These are phyloP conservation scores for Paecilomyces formosus DNA, from an alignment of 2,329 filamentous ascomycete species.

Conservation along the genomic window DNA sequence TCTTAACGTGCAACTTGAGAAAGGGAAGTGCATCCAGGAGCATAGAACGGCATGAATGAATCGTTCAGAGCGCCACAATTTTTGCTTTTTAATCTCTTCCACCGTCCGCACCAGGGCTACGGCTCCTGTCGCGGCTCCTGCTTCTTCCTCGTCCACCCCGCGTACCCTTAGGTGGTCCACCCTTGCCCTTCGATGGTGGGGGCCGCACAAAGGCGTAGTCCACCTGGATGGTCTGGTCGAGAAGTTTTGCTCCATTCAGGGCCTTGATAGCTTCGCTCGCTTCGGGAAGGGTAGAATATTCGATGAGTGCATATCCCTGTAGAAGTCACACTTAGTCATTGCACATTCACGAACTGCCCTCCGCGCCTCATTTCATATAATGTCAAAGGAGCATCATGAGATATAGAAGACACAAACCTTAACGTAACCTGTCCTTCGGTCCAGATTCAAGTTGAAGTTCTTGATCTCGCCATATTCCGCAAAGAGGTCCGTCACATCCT, in stretches of 20 bases:
- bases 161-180: slow-evolving; percentile 33
- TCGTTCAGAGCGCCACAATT: neutral
- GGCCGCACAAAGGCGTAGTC: slow-evolving; percentile 61
- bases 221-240: slow-evolving; percentile 58
- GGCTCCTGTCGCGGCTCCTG: slow-evolving; percentile 39
- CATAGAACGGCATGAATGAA: neutral
- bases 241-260: slow-evolving; percentile 53
- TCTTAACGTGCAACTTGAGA: neutral
- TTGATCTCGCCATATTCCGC: slow-evolving; percentile 61
- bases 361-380: neutral
- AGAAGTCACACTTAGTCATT: neutral
- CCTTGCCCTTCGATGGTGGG: slow-evolving; percentile 41
- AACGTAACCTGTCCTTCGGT: slow-evolving; percentile 59
- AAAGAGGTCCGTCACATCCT: slow-evolving; percentile 59
- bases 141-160: slow-evolving; percentile 33
- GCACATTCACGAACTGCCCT: neutral
- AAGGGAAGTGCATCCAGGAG: neutral
- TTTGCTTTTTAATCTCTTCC: slow-evolving; percentile 22
- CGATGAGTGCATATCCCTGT: slow-evolving; percentile 60
- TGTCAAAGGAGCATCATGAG: neutral
- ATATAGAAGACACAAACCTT: slow-evolving; percentile 44
- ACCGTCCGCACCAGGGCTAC: slow-evolving; percentile 35
- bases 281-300: slow-evolving; percentile 57
- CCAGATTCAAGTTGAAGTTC: slow-evolving; percentile 59
- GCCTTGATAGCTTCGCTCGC: slow-evolving; percentile 57